Evolutionary conservation across 2,329 filamentous ascomycete species (phyloP).

Genomic region (Simplicillium aogashimaense): DNA sequence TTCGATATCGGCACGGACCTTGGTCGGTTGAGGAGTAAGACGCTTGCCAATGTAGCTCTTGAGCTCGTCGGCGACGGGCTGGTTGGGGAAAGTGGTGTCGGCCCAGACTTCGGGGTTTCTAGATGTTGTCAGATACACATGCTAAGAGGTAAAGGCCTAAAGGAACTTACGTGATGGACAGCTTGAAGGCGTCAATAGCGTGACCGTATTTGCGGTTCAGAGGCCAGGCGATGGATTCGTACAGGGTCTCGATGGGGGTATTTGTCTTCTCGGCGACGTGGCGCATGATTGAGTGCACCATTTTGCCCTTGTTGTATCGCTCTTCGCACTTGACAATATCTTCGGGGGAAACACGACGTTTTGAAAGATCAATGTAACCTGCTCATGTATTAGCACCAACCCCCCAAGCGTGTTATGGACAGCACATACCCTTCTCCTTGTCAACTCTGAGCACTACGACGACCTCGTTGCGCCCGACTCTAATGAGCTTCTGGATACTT

Average conservation of each 20-base stretch:
- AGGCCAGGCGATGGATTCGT: conserved; percentile 93
- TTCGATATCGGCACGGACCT: conserved; percentile 95
- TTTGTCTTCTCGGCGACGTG: conserved; percentile 97
- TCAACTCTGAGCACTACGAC: conserved; percentile 97
- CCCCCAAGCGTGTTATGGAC: too few relatives aligned
- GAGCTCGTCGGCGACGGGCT: conserved; percentile 78
- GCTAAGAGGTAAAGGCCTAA: not conserved
- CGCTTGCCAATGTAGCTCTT: conserved; percentile 95
- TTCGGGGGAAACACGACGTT: conserved; percentile 93
- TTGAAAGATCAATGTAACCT: conserved; percentile 95
- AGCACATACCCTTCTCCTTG: conserved; percentile 86
- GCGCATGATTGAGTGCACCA: conserved; percentile 97
- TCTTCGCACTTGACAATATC: conserved; percentile 98
- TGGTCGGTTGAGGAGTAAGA: conserved; percentile 94
- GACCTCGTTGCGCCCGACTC: conserved; percentile 95
- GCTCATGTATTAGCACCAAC: conserved; percentile 5
- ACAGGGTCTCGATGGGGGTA: conserved; percentile 87
- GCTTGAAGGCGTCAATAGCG: conserved; percentile 95
- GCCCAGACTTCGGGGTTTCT: conserved; percentile 95
- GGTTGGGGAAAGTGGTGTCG: conserved; percentile 79
- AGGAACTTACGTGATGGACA: conserved; percentile 77
- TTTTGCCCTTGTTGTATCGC: conserved; percentile 99
- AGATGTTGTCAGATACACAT: too few relatives aligned
- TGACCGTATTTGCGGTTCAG: conserved; percentile 97
- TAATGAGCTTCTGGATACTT: conserved; percentile 97